Evolutionary conservation across 2,329 filamentous ascomycete genomes (phyloP).

Genomic region (Colletotrichum sublineola): DNA sequence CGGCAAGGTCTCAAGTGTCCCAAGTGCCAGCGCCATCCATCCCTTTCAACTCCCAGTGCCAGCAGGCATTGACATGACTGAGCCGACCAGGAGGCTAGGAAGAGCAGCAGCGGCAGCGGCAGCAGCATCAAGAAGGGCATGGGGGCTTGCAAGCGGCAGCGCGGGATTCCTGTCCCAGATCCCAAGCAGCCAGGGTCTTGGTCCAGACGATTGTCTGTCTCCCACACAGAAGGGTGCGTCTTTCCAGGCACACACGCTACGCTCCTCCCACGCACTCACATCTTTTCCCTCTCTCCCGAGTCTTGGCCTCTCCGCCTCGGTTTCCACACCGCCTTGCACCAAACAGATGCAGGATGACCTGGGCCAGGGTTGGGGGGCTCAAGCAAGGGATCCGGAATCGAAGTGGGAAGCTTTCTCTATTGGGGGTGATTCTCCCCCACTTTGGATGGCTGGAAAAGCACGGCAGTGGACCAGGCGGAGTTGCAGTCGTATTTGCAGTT

Average conservation of each 20-base stretch:
- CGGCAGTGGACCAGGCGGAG: not conserved
- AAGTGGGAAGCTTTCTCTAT: conserved; percentile 29
- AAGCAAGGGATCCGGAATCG: conserved; percentile 31
- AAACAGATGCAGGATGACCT: conserved; percentile 26
- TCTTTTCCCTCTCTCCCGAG: not conserved
- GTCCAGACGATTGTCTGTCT: conserved; percentile 6
- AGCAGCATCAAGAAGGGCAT: conserved; percentile 24
- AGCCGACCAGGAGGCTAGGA: conserved; percentile 13
- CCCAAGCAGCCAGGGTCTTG: conserved; percentile 32
- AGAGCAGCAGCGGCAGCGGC: not conserved
- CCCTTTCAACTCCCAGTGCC: not conserved
- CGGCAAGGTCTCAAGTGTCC: conserved; percentile 35
- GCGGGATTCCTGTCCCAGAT: conserved; percentile 22
- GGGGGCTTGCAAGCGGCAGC: conserved; percentile 31
- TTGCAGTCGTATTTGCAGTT: conserved; percentile 7
- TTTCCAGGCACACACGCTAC: not conserved
- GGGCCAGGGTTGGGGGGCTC: conserved; percentile 24
- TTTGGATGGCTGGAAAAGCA: conserved; percentile 28
- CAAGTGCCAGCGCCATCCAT: conserved; percentile 23
- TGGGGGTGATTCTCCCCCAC: not conserved
- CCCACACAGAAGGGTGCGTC: conserved; percentile 13
- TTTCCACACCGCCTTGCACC: conserved; percentile 39
- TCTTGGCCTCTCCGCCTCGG: conserved; percentile 7
- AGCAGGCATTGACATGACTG: conserved; percentile 28
- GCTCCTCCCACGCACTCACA: not conserved